Evolutionary conservation across 176 grass and related monocot species (phyloP).

Genomic region (Paspalum vaginatum): DNA sequence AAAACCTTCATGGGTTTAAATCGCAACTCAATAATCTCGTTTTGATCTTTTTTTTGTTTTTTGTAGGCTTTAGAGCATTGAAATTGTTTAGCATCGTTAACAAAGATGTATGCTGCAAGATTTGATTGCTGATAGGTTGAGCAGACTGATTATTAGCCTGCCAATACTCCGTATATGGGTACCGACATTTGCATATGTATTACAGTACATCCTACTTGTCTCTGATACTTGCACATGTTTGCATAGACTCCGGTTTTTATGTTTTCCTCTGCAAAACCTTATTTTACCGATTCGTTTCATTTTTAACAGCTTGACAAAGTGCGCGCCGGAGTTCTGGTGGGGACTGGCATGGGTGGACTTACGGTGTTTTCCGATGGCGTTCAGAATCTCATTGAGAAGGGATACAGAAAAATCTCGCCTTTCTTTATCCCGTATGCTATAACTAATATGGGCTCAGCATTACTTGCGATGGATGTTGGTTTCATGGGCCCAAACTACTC

Average conservation of each 20-base stretch:
- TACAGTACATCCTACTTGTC: too few species aligned
- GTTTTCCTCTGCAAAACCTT: background rate
- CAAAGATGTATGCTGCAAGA: background rate
- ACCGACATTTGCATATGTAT: background rate
- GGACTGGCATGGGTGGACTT: slow-evolving; percentile 97
- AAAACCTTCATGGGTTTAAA: slow-evolving; percentile 1
- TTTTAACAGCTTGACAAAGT: slow-evolving; percentile 75
- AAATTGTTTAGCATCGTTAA: background rate
- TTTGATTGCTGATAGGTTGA: too few species aligned
- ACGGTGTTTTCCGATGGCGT: slow-evolving; percentile 92
- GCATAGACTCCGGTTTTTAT: background rate
- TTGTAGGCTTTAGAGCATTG: background rate
- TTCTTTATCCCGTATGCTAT: slow-evolving; percentile 99
- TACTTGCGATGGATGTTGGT: slow-evolving; percentile 94
- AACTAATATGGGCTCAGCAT: slow-evolving; percentile 94
- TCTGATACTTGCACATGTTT: too few species aligned
- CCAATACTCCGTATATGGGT: background rate
- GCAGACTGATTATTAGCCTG: background rate
- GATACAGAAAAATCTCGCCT: slow-evolving; percentile 87
- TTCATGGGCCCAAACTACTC: slow-evolving; percentile 99
- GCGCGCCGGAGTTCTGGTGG: slow-evolving; percentile 89
- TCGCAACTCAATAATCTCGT: background rate
- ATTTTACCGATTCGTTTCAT: slow-evolving; percentile 29
- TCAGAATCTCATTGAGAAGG: slow-evolving; percentile 94
- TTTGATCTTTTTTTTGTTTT: background rate